Conservation (phyloP, 2,329 filamentous ascomycete genomes). For the Penicillium psychrosexuale region DNA sequence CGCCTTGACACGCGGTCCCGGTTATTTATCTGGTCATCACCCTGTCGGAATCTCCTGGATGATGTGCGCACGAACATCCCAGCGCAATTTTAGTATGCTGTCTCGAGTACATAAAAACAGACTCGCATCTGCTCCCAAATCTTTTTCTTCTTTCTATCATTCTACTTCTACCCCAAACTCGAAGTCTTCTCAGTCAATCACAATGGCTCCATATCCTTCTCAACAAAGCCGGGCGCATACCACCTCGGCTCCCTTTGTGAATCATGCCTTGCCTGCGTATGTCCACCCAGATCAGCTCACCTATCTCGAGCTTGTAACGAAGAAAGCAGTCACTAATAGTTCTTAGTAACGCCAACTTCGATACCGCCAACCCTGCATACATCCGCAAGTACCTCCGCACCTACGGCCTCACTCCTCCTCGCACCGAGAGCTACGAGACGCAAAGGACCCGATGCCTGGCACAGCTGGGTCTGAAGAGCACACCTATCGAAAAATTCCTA, state of each 20-base stretch:
- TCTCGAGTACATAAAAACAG: constrained; percentile 35
- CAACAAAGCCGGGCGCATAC: constrained; percentile 38
- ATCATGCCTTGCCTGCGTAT: constrained; percentile 34
- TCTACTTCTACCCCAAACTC: constrained; percentile 17
- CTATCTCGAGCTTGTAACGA: background rate
- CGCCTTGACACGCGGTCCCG: constrained; percentile 20
- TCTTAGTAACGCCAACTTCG: constrained; percentile 44
- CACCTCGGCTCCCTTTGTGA: constrained; percentile 29
- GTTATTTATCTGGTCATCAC: constrained; percentile 33
- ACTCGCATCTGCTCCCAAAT: constrained; percentile 21
- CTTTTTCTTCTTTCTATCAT: constrained; percentile 18
- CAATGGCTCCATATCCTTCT: constrained; percentile 33
- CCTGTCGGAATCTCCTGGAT: constrained; percentile 44
- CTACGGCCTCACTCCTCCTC: constrained; percentile 50
- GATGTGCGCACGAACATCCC: constrained; percentile 26
- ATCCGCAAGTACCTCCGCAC: constrained; percentile 53
- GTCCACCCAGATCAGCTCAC: constrained; percentile 12
- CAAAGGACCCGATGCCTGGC: constrained; percentile 50
- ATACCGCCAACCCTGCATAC: constrained; percentile 49
- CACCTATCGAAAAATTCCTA: constrained; percentile 50
- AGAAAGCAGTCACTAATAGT: constrained; percentile 10
- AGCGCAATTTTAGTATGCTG: constrained; percentile 32
- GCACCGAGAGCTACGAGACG: constrained; percentile 48
- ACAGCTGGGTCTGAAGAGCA: constrained; percentile 48
- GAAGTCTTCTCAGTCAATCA: constrained; percentile 23